A percentile compares a stretch with the other conserved stretches of the same genome.
These are phyloP conservation scores for Insectozyma bohioensis DNA, from an alignment of 1,139 yeast genomes.

Conservation along the genomic window DNA sequence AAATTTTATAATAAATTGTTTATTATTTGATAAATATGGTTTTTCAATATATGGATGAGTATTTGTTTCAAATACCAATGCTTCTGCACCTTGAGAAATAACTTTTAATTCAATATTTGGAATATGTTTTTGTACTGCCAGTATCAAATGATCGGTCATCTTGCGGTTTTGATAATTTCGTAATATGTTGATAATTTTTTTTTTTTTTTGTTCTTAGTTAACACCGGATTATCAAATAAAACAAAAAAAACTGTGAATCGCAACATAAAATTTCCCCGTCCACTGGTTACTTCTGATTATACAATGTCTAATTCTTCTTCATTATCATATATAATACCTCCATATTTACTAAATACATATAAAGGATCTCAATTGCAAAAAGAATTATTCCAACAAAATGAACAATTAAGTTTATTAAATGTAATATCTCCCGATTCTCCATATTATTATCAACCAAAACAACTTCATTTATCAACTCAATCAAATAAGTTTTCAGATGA, in stretches of 20 bases:
- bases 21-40: constrained; percentile 21
- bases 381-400: constrained; percentile 23
- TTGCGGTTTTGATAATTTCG: neutral
- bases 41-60: constrained; percentile 68
- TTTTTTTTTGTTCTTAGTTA: constrained; percentile 1
- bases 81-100: constrained; percentile 95
- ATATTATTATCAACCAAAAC: constrained; percentile 17
- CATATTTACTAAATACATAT: constrained; percentile 41
- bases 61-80: constrained; percentile 66
- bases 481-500: constrained; percentile 29
- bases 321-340: constrained; percentile 40
- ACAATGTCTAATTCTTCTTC: too few relatives aligned
- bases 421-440: constrained; percentile 28
- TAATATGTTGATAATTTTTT: neutral
- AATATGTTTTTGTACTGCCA: constrained; percentile 41
- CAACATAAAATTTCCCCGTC: too few relatives aligned
- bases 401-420: constrained; percentile 28
- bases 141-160: constrained; percentile 46
- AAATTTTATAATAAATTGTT: constrained; percentile 67
- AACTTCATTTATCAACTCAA: constrained; percentile 6
- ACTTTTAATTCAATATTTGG: constrained; percentile 50
- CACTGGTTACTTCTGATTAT: too few relatives aligned
- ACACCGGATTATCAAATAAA: too few relatives aligned
- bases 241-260: neutral
- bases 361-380: constrained; percentile 35